Evolutionary conservation across 768 basidiomycete species (phyloP), one percentile per base, ranked within the genome.

Genomic region (Amyloporia xantha): DNA sequence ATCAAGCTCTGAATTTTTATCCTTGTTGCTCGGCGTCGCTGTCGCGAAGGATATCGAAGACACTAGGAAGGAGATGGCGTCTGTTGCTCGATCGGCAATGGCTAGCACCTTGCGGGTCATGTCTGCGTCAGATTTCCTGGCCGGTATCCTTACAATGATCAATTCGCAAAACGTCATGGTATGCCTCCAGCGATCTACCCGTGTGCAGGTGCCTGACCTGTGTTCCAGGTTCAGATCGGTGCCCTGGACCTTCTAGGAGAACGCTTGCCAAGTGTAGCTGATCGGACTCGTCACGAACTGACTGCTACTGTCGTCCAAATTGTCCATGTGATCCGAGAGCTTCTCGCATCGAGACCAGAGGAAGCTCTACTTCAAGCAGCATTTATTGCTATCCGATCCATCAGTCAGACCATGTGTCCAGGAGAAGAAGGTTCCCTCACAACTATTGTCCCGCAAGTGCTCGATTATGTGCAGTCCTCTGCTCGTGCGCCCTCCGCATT

Each of bases 391-490:
- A 60, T 95, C 44, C 70, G 71, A 23, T 70, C 76, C 0, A 71
- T 95, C 44, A 78, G 76, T 17, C 59, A 67, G 0, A 82, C 87
- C 0, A 68, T 81, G 38, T 68, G 73, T 39, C 48, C 75, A 0
- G 80, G 80, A 27, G 93, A 97, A 66, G 88, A 92, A 55, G 61
- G 71, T 9, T 60, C 76, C 0, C 62, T 95, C 5, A 69, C 81
- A 0, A 72, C 75, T 15, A 66, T 78, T 2, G 63, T 94, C 6
- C 84, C 87, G 1, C 62, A 72, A 4, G 58, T 87, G 2, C 65
- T 94, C 19, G 63, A 68, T 11, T 66, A 72, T 2, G 70, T 79
- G 28, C 70, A 70, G 56, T 66, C 67, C n/a, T 62, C 66, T 6
- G 62, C 63, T 5, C 55, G 68, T 19, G 66, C 70, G 1, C 53